Evolutionary conservation across 441 rosid genomes (phyloP).

Genomic region (Erodium trifolium): DNA sequence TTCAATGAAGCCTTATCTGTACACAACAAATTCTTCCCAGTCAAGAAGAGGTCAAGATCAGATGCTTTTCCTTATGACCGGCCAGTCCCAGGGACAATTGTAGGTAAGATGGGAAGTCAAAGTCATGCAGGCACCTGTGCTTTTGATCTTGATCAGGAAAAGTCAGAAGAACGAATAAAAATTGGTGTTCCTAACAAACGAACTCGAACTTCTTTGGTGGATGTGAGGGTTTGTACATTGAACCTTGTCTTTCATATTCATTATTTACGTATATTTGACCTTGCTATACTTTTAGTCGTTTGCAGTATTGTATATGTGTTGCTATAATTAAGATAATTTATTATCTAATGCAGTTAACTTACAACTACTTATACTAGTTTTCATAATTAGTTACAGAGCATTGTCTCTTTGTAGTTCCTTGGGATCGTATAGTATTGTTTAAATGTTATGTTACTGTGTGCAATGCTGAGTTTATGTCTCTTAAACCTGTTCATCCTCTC

Average conservation of each 20-base stretch:
- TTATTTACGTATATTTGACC: neutral
- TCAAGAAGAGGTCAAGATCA: constrained; percentile 73
- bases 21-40: constrained; percentile 74
- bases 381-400: neutral
- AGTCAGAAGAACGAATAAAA: constrained; percentile 66
- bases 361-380: neutral
- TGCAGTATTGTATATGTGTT: neutral
- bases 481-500: too few relatives aligned
- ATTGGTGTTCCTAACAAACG: constrained; percentile 70
- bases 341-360: neutral
- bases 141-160: constrained; percentile 73
- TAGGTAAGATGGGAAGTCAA: constrained; percentile 69
- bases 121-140: constrained; percentile 46
- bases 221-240: constrained; percentile 46
- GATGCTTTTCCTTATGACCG: constrained; percentile 65
- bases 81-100: constrained; percentile 45
- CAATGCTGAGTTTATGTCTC: too few relatives aligned
- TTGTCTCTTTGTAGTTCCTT: neutral
- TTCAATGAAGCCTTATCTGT: constrained; percentile 78
- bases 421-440: neutral
- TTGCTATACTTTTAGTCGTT: neutral
- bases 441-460: neutral
- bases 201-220: constrained; percentile 89
- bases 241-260: constrained; percentile 6
- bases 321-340: neutral